These are phyloP conservation scores for Geotrichum aggregatum DNA, from an alignment of 1,139 yeast species.

Conservation along the genomic window DNA sequence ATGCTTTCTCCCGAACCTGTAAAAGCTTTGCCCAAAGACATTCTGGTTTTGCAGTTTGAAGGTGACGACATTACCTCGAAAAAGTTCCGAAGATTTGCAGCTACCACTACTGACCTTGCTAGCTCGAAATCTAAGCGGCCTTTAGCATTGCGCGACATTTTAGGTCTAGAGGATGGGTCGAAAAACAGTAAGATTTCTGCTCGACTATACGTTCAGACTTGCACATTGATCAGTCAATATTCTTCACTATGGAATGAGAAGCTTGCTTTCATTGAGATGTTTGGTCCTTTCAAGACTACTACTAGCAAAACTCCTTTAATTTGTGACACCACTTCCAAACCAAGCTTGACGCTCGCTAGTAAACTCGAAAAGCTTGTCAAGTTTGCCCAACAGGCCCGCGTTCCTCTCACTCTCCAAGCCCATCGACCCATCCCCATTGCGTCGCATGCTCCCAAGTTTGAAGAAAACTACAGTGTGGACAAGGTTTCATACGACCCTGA, in stretches of 20 bases:
- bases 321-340: conserved; percentile 11
- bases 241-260: conserved; percentile 58
- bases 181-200: conserved; percentile 8
- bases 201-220: conserved; percentile 15
- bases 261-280: conserved; percentile 57
- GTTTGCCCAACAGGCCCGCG: conserved; percentile 51
- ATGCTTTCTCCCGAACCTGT: conserved; percentile 19
- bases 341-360: conserved; percentile 17
- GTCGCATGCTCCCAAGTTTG: conserved; percentile 84
- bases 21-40: conserved; percentile 19
- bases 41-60: conserved; percentile 15
- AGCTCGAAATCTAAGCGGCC: conserved; percentile 5
- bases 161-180: conserved; percentile 4
- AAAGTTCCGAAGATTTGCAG: conserved; percentile 16
- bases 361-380: conserved; percentile 51
- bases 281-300: conserved; percentile 39
- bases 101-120: conserved; percentile 6
- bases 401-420: conserved; percentile 78
- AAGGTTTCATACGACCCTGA: conserved; percentile 87
- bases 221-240: conserved; percentile 13
- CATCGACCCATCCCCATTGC: conserved; percentile 84
- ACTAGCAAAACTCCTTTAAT: conserved; percentile 15
- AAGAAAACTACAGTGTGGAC: conserved; percentile 93
- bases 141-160: conserved; percentile 16
- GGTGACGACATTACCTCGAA: conserved; percentile 12